phyloP scores from a whole-genome alignment of 768 basidiomycete genomes.

The Tylopilus sp. region DNA sequence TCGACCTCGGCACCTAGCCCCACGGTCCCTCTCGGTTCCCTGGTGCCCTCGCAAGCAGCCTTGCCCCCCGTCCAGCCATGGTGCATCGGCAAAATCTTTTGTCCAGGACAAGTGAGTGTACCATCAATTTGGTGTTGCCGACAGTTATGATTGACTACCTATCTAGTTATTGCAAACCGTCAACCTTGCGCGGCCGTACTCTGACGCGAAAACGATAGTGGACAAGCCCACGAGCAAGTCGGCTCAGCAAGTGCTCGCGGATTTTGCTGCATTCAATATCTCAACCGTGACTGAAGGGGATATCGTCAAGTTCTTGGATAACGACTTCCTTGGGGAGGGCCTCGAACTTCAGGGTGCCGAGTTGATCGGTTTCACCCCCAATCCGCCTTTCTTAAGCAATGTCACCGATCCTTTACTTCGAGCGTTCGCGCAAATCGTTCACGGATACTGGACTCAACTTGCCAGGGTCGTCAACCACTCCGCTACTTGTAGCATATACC shows the following conservation, averaged over 20 bases:
- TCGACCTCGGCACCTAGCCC: conserved; percentile 66
- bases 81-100: conserved; percentile 79
- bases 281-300: conserved; percentile 55
- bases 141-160: not conserved
- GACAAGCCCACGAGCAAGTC: conserved; percentile 81
- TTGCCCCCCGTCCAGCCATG: conserved; percentile 70
- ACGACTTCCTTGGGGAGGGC: conserved; percentile 81
- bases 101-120: conserved; percentile 62
- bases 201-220: conserved; percentile 85
- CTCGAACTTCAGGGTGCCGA: conserved; percentile 67
- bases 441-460: conserved; percentile 81
- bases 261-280: conserved; percentile 48
- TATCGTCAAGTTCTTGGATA: conserved; percentile 66
- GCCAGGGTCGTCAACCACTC: conserved; percentile 72
- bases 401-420: conserved; percentile 66
- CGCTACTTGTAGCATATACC: conserved; percentile 52
- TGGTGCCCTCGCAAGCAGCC: conserved; percentile 63
- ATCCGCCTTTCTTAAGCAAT: conserved; percentile 67
- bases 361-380: conserved; percentile 58
- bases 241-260: conserved; percentile 61
- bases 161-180: conserved; percentile 78
- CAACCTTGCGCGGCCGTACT: conserved; percentile 69
- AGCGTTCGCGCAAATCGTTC: conserved; percentile 75
- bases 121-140: too few relatives aligned
- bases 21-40: conserved; percentile 46